A percentile compares a stretch with the other conserved stretches of the same genome.
Conservation (phyloP, 805 yeast species). For the Ogataea nonfermentans region DNA sequence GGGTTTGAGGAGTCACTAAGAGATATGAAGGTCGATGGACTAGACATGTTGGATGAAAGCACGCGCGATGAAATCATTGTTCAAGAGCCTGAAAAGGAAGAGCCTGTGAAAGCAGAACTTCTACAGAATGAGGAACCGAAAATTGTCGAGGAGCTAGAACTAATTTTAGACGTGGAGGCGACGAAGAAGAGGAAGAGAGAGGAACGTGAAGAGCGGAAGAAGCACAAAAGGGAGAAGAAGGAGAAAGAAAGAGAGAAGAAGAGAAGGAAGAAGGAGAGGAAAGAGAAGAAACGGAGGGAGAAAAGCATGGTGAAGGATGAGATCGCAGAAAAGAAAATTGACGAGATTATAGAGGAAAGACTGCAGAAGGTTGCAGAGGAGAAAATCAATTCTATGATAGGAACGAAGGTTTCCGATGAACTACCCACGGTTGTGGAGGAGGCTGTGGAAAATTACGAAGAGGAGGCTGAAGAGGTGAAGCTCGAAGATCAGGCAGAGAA, state of each 20-base stretch:
- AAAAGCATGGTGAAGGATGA: conserved; percentile 3
- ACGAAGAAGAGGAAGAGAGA: conserved; percentile 13
- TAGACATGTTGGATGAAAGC: conserved; percentile 10
- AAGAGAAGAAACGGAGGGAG: conserved; percentile 3
- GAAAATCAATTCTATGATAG: neutral
- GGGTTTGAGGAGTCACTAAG: conserved; percentile 3
- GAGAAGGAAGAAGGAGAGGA: conserved; percentile 17
- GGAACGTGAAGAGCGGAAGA: neutral
- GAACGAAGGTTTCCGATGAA: neutral
- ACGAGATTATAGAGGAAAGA: conserved; percentile 5
- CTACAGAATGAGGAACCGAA: conserved; percentile 14
- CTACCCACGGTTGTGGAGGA: neutral
- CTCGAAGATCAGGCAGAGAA: neutral
- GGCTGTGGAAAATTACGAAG: conserved; percentile 2
- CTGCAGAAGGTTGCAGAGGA: neutral
- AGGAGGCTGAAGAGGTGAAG: conserved; percentile 4
- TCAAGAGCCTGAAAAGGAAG: neutral
- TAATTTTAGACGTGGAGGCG: conserved; percentile 15
- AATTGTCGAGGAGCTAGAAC: neutral
- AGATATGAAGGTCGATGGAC: conserved; percentile 1
- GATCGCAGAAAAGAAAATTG: neutral
- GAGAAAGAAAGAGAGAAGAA: conserved; percentile 24
- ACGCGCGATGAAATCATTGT: conserved; percentile 8
- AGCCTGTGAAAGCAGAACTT: no score
- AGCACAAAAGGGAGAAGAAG: conserved; percentile 2